These are phyloP conservation scores for Calvatia gigantea DNA, from an alignment of 768 basidiomycete species.

Conservation along the genomic window DNA sequence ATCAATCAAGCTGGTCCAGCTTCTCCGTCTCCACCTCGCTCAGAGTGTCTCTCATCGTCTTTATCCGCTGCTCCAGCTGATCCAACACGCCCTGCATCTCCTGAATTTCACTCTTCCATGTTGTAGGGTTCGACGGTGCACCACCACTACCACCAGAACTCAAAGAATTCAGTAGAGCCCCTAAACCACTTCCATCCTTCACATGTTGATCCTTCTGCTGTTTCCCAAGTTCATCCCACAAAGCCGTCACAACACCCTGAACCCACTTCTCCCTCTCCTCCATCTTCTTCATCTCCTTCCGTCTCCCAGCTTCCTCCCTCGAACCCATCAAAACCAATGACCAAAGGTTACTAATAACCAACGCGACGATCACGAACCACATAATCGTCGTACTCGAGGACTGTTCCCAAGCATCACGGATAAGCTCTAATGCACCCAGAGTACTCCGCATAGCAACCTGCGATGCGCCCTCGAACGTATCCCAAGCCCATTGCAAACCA, in stretches of 20 bases:
- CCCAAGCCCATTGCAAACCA: constrained; percentile 84
- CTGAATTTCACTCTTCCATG: constrained; percentile 45
- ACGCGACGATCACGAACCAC: constrained; percentile 64
- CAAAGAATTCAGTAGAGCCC: too few relatives aligned
- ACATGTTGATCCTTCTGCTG: constrained; percentile 32
- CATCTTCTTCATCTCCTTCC: constrained; percentile 47
- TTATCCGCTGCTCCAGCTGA: constrained; percentile 53
- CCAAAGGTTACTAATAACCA: constrained; percentile 82
- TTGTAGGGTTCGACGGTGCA: constrained; percentile 12
- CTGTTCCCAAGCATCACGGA: constrained; percentile 78
- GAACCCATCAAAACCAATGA: constrained; percentile 41
- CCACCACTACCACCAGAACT: too few relatives aligned
- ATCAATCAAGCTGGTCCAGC: constrained; percentile 19
- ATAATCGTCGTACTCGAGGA: constrained; percentile 69
- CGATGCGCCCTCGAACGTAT: constrained; percentile 76
- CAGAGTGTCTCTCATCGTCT: constrained; percentile 39
- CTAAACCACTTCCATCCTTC: constrained; percentile 10
- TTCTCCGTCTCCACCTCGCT: constrained; percentile 13
- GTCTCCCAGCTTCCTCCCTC: constrained; percentile 35
- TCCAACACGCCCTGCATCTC: constrained; percentile 51
- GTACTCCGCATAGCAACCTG: constrained; percentile 71
- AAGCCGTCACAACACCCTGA: constrained; percentile 64
- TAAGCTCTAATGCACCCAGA: constrained; percentile 69
- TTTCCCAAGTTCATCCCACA: constrained; percentile 66
- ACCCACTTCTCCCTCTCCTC: constrained; percentile 77